Evolutionary conservation across 1,139 yeast genomes (phyloP), one percentile per base, ranked within the genome.

Genomic region (Protomyces gravidus): DNA sequence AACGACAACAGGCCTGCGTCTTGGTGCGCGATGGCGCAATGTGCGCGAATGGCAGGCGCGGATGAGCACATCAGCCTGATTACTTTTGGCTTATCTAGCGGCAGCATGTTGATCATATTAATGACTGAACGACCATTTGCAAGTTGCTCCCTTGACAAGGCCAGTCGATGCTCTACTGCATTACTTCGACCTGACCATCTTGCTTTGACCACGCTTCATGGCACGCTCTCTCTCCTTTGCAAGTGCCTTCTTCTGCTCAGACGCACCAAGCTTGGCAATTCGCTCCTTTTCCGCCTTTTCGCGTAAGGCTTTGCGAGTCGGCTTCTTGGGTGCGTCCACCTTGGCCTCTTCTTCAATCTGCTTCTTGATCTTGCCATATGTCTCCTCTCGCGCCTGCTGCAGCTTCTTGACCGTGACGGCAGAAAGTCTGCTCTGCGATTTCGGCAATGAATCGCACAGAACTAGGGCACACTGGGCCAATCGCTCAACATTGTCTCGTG

Each of bases 281-380:
- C 83, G 85, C 72, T 86, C 95, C 63, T 82, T 83, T 70, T 80
- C 80, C 62, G 75, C 74, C 25, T 79, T 83, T 75, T 85, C 85
- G 63, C 78, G 72, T 59, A 79, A 68, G 72, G 85, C 95, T 17
- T 72, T 76, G 69, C 89, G 95, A 74, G 95, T 83, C 55, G 85
- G 78, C 67, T 80, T 84, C 70, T 79, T 82, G 63, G 89, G 78
- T 76, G 87, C 90, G 72, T 82, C 85, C 65, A 83, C 74, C 61
- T 90, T 78, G 70, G 89, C 97, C 21, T 87, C 70, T 62, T 78
- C 70, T 69, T 73, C 74, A 59, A 72, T 68, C 61, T 75, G 75
- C 71, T 75, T 76, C 53, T 72, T 67, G 45, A 78, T 80, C 64
- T 82, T 74, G 61, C 72, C 70, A 70, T 85, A 92, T 55, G 82